phyloP scores from a whole-genome alignment of 2,329 filamentous ascomycete species.

The Xylaria sp. region DNA sequence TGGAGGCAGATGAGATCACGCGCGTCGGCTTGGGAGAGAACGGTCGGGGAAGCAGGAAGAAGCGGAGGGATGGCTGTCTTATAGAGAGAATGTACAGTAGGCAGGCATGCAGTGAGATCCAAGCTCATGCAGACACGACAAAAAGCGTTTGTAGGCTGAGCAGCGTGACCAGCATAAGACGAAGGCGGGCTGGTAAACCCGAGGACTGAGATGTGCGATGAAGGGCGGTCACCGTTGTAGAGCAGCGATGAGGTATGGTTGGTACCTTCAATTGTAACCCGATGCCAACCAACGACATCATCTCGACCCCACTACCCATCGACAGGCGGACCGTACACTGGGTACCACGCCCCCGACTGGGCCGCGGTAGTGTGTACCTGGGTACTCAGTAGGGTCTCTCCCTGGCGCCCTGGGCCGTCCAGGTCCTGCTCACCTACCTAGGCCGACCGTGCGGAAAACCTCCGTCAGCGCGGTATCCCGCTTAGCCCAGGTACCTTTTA shows the following conservation, averaged over 20 bases:
- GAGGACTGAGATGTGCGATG: not conserved
- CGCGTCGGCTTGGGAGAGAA: not conserved
- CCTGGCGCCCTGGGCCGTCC: too few species aligned
- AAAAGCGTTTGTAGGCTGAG: not conserved
- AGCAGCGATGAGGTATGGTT: slow-evolving; percentile 5
- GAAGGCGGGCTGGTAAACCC: not conserved
- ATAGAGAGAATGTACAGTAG: not conserved
- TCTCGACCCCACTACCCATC: slow-evolving; percentile 9
- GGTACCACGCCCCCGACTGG: too few species aligned
- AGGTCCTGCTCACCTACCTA: too few species aligned
- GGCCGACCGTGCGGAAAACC: not conserved
- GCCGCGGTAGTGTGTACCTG: not conserved
- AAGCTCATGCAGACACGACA: slow-evolving; percentile 10
- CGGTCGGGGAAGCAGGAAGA: slow-evolving; percentile 15
- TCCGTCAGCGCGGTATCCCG: too few species aligned
- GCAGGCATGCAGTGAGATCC: slow-evolving; percentile 18
- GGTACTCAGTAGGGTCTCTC: too few species aligned
- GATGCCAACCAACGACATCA: slow-evolving; percentile 18
- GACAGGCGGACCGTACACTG: too few species aligned
- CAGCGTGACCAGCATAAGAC: slow-evolving; percentile 3
- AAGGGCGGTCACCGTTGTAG: slow-evolving; percentile 1
- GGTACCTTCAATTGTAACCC: not conserved
- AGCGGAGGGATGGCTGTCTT: slow-evolving; percentile 14
- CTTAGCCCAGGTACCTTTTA: too few species aligned
- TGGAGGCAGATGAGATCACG: not conserved